Conservation (phyloP, 2,329 filamentous ascomycete genomes). For the Pestalotiopsis fici region DNA sequence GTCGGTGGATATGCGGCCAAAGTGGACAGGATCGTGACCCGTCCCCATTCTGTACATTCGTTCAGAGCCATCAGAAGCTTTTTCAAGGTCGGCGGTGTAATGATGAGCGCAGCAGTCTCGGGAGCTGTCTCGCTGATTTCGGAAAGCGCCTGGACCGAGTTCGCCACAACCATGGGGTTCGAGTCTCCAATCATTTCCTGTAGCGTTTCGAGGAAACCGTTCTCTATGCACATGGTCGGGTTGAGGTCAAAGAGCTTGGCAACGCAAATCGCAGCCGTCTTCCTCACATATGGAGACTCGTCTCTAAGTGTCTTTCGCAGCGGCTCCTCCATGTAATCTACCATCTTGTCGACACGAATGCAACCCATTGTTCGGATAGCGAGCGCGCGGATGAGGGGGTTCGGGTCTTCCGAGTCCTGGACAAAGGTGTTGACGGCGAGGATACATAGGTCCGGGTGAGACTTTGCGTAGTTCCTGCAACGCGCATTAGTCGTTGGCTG, state of each 20-base stretch:
- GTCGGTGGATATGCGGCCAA: conserved; percentile 82
- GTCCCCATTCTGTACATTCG: conserved; percentile 97
- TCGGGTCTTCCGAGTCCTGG: conserved; percentile 98
- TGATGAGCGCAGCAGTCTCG: conserved; percentile 82
- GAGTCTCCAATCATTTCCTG: conserved; percentile 97
- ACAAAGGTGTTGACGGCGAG: conserved; percentile 99
- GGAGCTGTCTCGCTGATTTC: conserved; percentile 91
- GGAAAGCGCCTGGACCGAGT: conserved; percentile 89
- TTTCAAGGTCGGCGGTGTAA: conserved; percentile 83
- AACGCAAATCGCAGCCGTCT: conserved; percentile 96
- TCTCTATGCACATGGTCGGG: conserved; percentile 89
- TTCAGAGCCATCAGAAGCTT: conserved; percentile 96
- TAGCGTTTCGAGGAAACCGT: conserved; percentile 89
- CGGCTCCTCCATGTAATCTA: conserved; percentile 99
- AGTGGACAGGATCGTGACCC: conserved; percentile 89
- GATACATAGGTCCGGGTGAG: conserved; percentile 97
- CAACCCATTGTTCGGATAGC: conserved; percentile 99
- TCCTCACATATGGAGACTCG: conserved; percentile 97
- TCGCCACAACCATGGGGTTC: conserved; percentile 98
- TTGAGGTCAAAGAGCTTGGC: conserved; percentile 98
- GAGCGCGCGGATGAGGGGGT: conserved; percentile 89
- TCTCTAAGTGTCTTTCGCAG: conserved; percentile 93
- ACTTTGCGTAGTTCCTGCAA: conserved; percentile 96
- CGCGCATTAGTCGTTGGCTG: conserved; percentile 20
- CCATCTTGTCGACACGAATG: conserved; percentile 98